phyloP scores from a whole-genome alignment of 139 green algal species.

The Coelastrella sp. region DNA sequence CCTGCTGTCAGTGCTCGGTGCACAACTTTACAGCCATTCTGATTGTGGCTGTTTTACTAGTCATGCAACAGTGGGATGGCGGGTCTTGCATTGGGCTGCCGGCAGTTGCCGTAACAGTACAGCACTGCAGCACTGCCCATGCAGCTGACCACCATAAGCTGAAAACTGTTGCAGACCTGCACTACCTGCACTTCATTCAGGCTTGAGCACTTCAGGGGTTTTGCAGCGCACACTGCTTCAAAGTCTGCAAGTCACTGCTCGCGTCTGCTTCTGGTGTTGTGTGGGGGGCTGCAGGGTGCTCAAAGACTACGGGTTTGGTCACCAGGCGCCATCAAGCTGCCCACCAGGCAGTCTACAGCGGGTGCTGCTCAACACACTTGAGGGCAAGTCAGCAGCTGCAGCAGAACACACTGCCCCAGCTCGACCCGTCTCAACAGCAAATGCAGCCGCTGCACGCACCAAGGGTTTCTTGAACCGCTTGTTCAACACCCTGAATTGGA shows the following conservation, averaged over 20 bases:
- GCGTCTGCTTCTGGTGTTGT: not conserved
- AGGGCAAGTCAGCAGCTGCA: constrained; percentile 32
- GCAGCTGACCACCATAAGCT: too few relatives aligned
- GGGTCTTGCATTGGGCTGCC: too few relatives aligned
- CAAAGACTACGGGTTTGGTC: constrained; percentile 62
- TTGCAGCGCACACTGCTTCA: too few relatives aligned
- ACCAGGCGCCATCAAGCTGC: not conserved
- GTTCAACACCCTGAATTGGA: constrained; percentile 90
- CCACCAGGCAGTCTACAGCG: constrained; percentile 8
- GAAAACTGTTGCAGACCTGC: too few relatives aligned
- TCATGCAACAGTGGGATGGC: too few relatives aligned
- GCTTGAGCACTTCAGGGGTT: too few relatives aligned
- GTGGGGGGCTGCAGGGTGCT: constrained; percentile 63
- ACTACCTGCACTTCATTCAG: too few relatives aligned
- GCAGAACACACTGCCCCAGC: not conserved
- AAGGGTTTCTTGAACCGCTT: constrained; percentile 85
- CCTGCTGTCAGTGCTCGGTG: not conserved
- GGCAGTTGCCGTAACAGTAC: too few relatives aligned
- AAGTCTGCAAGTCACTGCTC: too few relatives aligned
- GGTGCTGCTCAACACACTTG: constrained; percentile 57
- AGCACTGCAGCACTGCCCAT: too few relatives aligned
- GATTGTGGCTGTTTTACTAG: too few relatives aligned
- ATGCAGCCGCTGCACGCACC: not conserved
- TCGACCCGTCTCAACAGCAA: not conserved
- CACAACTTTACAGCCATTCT: too few relatives aligned